These are phyloP conservation scores for Gossypioides kirkii DNA, from an alignment of 345 rosid species.

Conservation along the genomic window DNA sequence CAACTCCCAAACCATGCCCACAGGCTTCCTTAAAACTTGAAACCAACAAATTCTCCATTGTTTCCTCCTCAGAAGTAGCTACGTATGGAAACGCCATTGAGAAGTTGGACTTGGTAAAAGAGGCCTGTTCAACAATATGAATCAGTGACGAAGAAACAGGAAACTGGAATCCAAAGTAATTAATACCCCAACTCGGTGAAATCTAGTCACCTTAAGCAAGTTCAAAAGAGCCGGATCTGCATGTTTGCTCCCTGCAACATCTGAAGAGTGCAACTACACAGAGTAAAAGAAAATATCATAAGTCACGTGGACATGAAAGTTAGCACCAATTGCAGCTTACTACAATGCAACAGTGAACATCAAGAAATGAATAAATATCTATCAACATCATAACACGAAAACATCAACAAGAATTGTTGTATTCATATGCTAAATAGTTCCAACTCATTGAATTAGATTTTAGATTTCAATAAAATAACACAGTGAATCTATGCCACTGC, in stretches of 20 bases:
- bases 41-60: constrained; percentile 66
- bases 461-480: background rate
- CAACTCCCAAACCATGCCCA: constrained; percentile 36
- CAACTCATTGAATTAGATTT: background rate
- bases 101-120: constrained; percentile 59
- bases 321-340: background rate
- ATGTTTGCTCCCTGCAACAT: constrained; percentile 52
- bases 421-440: background rate
- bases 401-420: background rate
- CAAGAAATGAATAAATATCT: background rate
- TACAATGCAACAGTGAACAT: background rate
- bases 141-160: constrained; percentile 6
- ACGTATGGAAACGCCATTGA: constrained; percentile 94
- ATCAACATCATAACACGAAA: background rate
- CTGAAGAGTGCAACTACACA: constrained; percentile 64
- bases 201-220: constrained; percentile 56
- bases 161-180: background rate
- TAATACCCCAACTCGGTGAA: background rate
- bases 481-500: background rate
- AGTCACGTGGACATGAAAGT: constrained; percentile 5
- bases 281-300: constrained; percentile 12
- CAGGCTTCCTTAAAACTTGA: constrained; percentile 67
- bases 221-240: constrained; percentile 52
- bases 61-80: constrained; percentile 61
- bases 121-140: constrained; percentile 44